Base-by-base conservation (phyloP, 306 rosid species). In the Cucurbita moschata region DNA sequence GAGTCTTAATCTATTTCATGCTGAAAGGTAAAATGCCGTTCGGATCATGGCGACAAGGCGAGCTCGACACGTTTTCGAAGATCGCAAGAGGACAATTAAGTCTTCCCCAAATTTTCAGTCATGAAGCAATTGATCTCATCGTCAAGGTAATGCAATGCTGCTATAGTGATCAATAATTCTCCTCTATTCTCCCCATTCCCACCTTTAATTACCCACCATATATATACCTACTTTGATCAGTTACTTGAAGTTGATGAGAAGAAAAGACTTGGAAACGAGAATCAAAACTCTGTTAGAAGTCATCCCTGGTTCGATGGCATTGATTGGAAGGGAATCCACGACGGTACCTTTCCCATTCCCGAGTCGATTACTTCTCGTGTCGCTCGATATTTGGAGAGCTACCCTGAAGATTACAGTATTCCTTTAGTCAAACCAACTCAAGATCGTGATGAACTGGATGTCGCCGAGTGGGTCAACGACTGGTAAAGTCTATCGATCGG, bases 21-120 rank as follows among this genome's bases (percentile, higher is more conserved):
- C 82, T 94, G 75, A 80, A 78, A 46, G 87, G 92, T 66, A 97
- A 94, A 77, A 81, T 85, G 96, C 99, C 99, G 42, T 94, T 94
- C 51, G 97, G 99, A 55, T 91, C 97, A 38, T 91, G 99, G 96
- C 88, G 97, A 84, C 90, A 84, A 71, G 89, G 93, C 38, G 99
- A 91, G 72, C 92, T 91, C 10, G 97, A 94, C 73, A 88, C 95
- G 4, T 89, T 86, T 74, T 85, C 92, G 52, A 94, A 94, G 83
- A 89, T 94, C 58, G 97, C 97, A 9, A 91, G 86, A 82, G 86
- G 97, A 80, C 88, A 89, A 79, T 79, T 91, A 73, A 81, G 79
- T 54, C 80, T 94, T 79, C 95, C 95, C 6, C 86, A 82, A 64
- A 86, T 85, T 79, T 88, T 94, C 83, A 91, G 96, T 81, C 84